Evolutionary conservation across 1,139 yeast species (phyloP).

Genomic region (Magnusiomyces fungicola): DNA sequence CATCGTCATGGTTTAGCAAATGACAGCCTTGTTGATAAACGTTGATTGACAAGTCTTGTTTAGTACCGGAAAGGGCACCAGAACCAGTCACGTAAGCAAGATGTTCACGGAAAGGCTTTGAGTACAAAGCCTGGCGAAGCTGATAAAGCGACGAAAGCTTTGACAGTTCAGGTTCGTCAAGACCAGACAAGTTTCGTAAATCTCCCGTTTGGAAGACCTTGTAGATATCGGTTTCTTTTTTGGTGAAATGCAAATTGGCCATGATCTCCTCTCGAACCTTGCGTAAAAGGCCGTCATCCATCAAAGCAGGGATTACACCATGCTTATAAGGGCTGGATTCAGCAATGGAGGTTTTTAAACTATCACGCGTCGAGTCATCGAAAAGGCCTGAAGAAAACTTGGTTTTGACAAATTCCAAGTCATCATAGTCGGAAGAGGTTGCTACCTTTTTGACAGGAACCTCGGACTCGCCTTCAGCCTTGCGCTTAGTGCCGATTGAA

Average conservation of each 20-base stretch:
- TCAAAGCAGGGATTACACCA: slow-evolving; percentile 71
- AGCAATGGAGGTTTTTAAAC: slow-evolving; percentile 23
- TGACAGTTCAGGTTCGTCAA: slow-evolving; percentile 66
- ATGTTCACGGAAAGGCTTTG: slow-evolving; percentile 73
- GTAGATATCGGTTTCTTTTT: slow-evolving; percentile 94
- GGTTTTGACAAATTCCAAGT: not conserved
- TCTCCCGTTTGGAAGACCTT: slow-evolving; percentile 95
- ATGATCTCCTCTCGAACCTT: slow-evolving; percentile 80
- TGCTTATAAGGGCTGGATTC: slow-evolving; percentile 74
- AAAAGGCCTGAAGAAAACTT: slow-evolving; percentile 11
- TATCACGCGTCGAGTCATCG: slow-evolving; percentile 2
- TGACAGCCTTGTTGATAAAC: slow-evolving; percentile 93
- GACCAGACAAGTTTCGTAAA: slow-evolving; percentile 83
- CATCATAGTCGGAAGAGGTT: not conserved
- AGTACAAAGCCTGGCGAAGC: slow-evolving; percentile 79
- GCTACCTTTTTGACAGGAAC: not conserved
- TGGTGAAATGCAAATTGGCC: slow-evolving; percentile 77
- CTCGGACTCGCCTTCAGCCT: not conserved
- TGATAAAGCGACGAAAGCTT: slow-evolving; percentile 67
- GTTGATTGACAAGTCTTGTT: slow-evolving; percentile 89
- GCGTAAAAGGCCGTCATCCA: slow-evolving; percentile 69
- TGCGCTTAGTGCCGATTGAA: not conserved
- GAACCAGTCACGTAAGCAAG: slow-evolving; percentile 79
- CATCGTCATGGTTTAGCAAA: slow-evolving; percentile 92
- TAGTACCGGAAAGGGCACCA: slow-evolving; percentile 81